Conservation (phyloP, 345 rosid genomes). For the Hypericum perforatum region DNA sequence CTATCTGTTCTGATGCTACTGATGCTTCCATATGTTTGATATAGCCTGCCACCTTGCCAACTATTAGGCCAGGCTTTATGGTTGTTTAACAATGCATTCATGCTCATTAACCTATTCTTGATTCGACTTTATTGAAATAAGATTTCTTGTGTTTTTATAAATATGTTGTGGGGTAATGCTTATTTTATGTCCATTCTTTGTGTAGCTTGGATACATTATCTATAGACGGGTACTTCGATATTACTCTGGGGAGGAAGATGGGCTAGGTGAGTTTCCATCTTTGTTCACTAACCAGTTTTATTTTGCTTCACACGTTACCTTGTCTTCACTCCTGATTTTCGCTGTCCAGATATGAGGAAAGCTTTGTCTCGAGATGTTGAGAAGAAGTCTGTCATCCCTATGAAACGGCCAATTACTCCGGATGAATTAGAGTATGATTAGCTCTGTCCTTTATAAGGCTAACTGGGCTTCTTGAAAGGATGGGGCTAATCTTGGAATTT, state of each 20-base stretch:
- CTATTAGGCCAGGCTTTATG: no score
- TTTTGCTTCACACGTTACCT: neutral
- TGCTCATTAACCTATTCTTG: neutral
- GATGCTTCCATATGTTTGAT: no score
- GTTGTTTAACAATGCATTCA: no score
- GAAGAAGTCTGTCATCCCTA: conserved; percentile 81
- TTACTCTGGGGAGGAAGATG: conserved; percentile 95
- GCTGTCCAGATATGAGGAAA: conserved; percentile 81
- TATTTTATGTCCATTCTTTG: conserved; percentile 1
- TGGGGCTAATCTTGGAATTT: no score
- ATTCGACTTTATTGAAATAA: neutral
- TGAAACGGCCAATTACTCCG: conserved; percentile 75
- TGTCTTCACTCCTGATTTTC: neutral
- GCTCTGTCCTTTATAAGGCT: conserved; percentile 3
- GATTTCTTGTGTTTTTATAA: neutral
- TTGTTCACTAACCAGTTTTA: neutral
- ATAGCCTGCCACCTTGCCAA: no score
- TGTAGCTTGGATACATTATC: conserved; percentile 78
- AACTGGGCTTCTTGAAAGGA: no score
- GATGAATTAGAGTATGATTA: conserved; percentile 89
- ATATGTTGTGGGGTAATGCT: neutral
- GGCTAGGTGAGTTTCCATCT: conserved; percentile 47
- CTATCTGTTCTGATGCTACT: no score
- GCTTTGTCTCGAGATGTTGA: conserved; percentile 78
- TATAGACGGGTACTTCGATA: conserved; percentile 81